A percentile compares a stretch with the other conserved stretches of the same genome.
Conservation (phyloP, 495 filamentous ascomycete species). For the Penicillium bovifimosum region DNA sequence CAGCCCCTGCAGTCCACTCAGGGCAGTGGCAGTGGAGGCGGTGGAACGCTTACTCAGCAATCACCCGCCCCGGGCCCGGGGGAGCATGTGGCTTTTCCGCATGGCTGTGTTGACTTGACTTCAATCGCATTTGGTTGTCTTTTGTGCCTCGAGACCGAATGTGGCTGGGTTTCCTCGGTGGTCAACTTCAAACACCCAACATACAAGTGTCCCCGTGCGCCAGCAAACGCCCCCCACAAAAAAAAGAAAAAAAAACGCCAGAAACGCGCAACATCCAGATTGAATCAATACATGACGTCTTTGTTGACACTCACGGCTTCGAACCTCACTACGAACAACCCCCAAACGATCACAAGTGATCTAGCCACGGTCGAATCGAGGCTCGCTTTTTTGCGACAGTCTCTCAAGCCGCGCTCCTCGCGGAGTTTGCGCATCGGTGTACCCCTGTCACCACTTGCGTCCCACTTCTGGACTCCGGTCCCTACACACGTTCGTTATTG, state of each 20-base stretch:
- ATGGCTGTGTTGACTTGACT: conserved; percentile 21
- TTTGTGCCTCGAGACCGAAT: conserved; percentile 9
- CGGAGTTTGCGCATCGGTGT: conserved; percentile 37
- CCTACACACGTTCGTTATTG: conserved; percentile 11
- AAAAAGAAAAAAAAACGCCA: conserved; percentile 16
- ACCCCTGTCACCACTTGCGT: conserved; percentile 24
- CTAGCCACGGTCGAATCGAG: background rate
- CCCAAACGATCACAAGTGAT: conserved; percentile 9
- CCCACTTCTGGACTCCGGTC: conserved; percentile 7
- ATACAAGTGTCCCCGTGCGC: background rate
- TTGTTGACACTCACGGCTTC: conserved; percentile 34
- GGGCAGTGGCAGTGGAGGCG: conserved; percentile 1
- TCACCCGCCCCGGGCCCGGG: conserved; percentile 17
- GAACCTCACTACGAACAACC: conserved; percentile 11
- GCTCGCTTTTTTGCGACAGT: conserved; percentile 13
- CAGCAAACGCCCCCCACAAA: conserved; percentile 9
- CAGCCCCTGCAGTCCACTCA: background rate
- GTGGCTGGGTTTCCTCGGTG: conserved; percentile 2
- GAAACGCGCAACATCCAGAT: conserved; percentile 25
- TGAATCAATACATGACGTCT: conserved; percentile 39
- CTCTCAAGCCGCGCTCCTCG: conserved; percentile 32
- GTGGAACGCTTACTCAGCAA: conserved; percentile 31
- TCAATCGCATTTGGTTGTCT: conserved; percentile 17
- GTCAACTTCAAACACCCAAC: background rate
- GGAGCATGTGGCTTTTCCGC: conserved; percentile 38